Evolutionary conservation across 2,329 filamentous ascomycete genomes (phyloP), one percentile per base, ranked within the genome.

Genomic region (Spiromastix sp.): DNA sequence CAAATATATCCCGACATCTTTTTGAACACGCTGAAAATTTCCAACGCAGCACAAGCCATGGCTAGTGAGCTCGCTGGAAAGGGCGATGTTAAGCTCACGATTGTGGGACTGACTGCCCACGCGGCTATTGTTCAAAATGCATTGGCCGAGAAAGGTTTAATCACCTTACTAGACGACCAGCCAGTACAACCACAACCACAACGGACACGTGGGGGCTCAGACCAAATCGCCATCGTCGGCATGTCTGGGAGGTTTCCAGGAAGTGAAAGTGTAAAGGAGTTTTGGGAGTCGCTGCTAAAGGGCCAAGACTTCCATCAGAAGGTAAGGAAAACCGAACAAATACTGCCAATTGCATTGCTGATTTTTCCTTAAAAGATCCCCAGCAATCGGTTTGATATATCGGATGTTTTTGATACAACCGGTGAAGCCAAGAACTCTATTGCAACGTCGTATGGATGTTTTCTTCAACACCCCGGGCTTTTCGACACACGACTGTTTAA

Each of bases 371-470:
- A n/a, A 4, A 36, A 43, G 13, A 48, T 63, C 1, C 57, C 55
- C 0, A 9, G 41, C 1, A 49, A 58, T 20, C 48, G 57, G 5
- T 66, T 57, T 35, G 50, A 64, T 34, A 27, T 51, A 1, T 36
- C 52, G 3, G 42, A 26, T 33, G 43, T 41, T 42, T 48, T 16
- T 39, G 39, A 22, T 46, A 44, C 19, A 30, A 34, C 16, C 34
- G 47, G 20, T 44, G 40, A 32, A 41, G 39, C 15, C 39, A 34
- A 32, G 42, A 40, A 37, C 48, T 39, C 34, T 29, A 40, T 24
- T 33, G 35, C 11, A 45, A 40, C 18, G 40, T 42, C 49, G 42
- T 54, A 38, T 50, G 51, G 32, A 46, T 48, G 31, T 21, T 43
- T 32, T 8, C 22, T 43, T 12, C 37, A 40, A 3, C 19, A 42